Base-by-base conservation (phyloP, 331 rosid genomes). In the Erythrophleum ivorense region DNA sequence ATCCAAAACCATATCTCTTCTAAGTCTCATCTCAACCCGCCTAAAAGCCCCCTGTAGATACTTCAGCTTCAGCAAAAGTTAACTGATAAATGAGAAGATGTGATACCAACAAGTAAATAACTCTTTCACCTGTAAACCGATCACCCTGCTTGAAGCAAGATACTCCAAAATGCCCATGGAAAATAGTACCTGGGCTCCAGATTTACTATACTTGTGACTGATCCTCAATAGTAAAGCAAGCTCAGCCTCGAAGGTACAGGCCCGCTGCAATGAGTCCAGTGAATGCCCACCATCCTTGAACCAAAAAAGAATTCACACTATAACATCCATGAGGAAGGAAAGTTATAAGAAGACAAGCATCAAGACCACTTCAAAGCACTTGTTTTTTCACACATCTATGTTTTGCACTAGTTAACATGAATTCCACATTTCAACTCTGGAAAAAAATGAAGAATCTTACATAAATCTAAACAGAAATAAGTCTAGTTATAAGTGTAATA, bases 101-200 rank as follows among this genome's bases (percentile, higher is more conserved):
- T 21, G 52, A 70, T 4, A 55, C 29, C n/a, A 60, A 78, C 59
- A 84, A 46, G 53, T 24, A 76, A 82, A 78, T 38, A 70, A 62
- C 29, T 74, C 58, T 36, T 86, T 74, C 71, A 95, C 99, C 89
- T 90, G 91, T 15, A 82, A 75, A 86, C 80, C 87, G 80, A 87
- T 76, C 41, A 92, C 96, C 89, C 86, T 93, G 86, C 97, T 89
- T 0, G 94, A 91, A 84, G 89, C 85, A 86, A 95, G 87, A 79
- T 95, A 91, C 88, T 95, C 98, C 80, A 95, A 84, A 80, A 90
- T 76, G 65, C 97, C 97, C 92, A 89, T 90, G 82, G 99, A 91
- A 67, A 90, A 88, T 50, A 95, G 88, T 72, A 93, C 94, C 85
- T 91, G 97, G 57, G 97, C 97, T 80, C 99, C 99, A 80, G 93